Base-by-base conservation (phyloP, 176 grass and related monocot species). In the Ampelocalamus luodianensis region DNA sequence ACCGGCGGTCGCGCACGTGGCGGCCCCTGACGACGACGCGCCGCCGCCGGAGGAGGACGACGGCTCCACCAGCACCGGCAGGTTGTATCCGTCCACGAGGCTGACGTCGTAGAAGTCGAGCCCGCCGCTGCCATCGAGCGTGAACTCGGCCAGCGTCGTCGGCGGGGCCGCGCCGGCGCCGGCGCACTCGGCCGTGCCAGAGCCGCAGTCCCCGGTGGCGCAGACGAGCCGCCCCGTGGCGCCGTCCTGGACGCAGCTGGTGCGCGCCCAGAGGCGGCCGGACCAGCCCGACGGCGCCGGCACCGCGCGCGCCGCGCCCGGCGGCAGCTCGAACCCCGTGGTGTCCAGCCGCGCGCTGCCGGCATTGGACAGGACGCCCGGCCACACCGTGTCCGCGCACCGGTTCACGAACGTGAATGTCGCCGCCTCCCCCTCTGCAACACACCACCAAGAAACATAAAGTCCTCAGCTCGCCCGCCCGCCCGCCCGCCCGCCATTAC, bases 101-200 rank as follows among this genome's bases (percentile, higher is more conserved):
- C 95, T 97, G 18, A 97, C 95, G 84, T 97, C 95, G 91, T 97
- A 97, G 80, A 95, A 95, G 83, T 99, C 96, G 16, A 85, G 40
- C 68, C 88, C 70, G 86, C 75, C 38, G 80, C 18, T 70, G 65
- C 84, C 76, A 90, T 69, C 91, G 17, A 99, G 93, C 37, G 96
- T 99, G 93, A 99, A 96, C 91, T 98, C 95, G 8, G 91, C 93
- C 59, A 98, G 95, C 40, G 95, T 98, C 4, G 93, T 91, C 2
- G 91, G 95, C 1, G 95, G 95, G 1, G 89, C 66, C 0, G 95
- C 95, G 12, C 95, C 91, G 0, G 87, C 79, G 62, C 92, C 92
- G 12, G 87, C 74, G 89, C 95, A 98, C 78, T 98, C 93, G 27
- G 92, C 81, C 38, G 85, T 26, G 53, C 93, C 90, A 0, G 93